Conservation (phyloP, 139 green algal genomes). For the Auxenochlorella pyrenoidosa region DNA sequence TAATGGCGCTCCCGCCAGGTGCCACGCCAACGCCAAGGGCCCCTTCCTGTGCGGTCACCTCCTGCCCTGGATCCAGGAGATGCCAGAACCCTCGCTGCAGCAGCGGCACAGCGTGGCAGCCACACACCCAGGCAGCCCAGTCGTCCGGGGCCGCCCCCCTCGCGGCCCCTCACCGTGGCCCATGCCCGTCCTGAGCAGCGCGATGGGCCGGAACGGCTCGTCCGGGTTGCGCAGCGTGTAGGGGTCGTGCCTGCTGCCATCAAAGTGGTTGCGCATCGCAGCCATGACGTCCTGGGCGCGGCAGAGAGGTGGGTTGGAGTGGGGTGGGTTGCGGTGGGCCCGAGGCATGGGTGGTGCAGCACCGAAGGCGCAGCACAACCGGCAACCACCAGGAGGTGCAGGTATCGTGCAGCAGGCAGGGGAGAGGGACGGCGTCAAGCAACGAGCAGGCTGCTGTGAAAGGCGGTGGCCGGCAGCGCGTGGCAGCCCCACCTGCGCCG, state of each 20-base stretch:
- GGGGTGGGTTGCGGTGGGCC: background rate
- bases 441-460: too few species aligned
- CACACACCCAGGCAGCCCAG: background rate
- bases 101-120: too few species aligned
- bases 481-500: background rate
- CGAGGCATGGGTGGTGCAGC: too few species aligned
- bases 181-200: slow-evolving; percentile 26
- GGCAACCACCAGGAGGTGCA: too few species aligned
- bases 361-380: too few species aligned
- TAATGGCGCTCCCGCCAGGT: too few species aligned
- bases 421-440: too few species aligned
- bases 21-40: too few species aligned
- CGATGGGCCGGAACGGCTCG: slow-evolving; percentile 24
- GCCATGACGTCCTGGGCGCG: background rate
- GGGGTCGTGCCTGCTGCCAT: slow-evolving; percentile 10
- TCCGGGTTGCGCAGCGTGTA: background rate
- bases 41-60: too few species aligned
- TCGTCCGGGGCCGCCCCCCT: too few species aligned
- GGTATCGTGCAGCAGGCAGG: too few species aligned
- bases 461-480: too few species aligned
- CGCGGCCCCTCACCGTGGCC: slow-evolving; percentile 1
- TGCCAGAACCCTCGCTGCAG: background rate
- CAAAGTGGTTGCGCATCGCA: slow-evolving; percentile 26
- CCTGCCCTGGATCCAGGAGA: background rate
- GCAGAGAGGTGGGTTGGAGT: background rate